These are phyloP conservation scores for Nemania abortiva DNA, from an alignment of 2,329 filamentous ascomycete genomes.

Conservation along the genomic window DNA sequence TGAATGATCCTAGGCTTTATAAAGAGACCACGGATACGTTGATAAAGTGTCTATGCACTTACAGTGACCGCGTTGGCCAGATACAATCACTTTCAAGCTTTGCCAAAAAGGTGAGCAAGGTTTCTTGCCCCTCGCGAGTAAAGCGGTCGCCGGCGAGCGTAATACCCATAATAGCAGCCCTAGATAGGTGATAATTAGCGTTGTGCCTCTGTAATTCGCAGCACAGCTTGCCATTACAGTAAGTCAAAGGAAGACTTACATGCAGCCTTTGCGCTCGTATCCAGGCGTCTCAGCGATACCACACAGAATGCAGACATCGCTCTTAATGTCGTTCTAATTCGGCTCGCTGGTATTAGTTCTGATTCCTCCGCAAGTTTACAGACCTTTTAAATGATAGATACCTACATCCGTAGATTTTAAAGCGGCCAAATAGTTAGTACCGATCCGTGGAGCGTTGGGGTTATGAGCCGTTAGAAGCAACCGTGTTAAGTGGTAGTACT, in stretches of 20 bases:
- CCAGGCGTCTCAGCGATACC: conserved; percentile 14
- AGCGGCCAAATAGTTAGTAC: conserved; percentile 6
- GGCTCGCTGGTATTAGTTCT: background rate
- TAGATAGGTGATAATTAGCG: background rate
- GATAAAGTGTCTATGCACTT: background rate
- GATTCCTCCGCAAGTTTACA: background rate
- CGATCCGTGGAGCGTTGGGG: conserved; percentile 5
- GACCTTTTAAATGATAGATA: background rate
- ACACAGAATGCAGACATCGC: conserved; percentile 9
- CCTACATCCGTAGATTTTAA: conserved; percentile 3
- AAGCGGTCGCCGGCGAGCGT: conserved; percentile 9
- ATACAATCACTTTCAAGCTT: conserved; percentile 1
- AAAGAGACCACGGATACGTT: too few relatives aligned
- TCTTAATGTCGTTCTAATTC: conserved; percentile 4
- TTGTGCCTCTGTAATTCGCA: background rate
- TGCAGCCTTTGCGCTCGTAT: background rate
- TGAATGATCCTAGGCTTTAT: too few relatives aligned
- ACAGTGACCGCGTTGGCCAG: conserved; percentile 13
- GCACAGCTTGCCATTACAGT: background rate
- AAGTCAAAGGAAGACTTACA: conserved; percentile 4
- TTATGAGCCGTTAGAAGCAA: conserved; percentile 17
- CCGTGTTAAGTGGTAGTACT: conserved; percentile 16
- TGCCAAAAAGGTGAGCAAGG: conserved; percentile 3
- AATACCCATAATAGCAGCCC: conserved; percentile 10
- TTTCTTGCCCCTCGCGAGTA: conserved; percentile 7